phyloP scores from a whole-genome alignment of 768 basidiomycete species.

The Macrolepiota fuliginosa region DNA sequence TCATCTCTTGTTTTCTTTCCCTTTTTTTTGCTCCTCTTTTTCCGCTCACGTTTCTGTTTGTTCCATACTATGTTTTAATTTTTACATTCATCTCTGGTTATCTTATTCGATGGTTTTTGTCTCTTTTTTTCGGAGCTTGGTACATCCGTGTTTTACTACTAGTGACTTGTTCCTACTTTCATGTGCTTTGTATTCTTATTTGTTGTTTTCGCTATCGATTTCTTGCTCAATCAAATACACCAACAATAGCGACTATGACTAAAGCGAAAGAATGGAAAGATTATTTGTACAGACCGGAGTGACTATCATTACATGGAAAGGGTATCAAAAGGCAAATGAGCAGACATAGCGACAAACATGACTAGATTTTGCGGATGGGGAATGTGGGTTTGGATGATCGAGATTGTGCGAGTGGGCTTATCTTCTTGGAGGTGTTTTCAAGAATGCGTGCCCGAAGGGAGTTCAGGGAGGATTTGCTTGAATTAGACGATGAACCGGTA shows the following conservation, averaged over 20 bases:
- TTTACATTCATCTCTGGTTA: conserved; percentile 22
- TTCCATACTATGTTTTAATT: conserved; percentile 17
- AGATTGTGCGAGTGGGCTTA: not conserved
- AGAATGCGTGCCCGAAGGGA: conserved; percentile 56
- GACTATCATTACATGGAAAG: not conserved
- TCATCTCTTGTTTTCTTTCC: conserved; percentile 8
- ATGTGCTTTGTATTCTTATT: conserved; percentile 20
- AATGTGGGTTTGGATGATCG: not conserved
- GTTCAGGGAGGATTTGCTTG: conserved; percentile 21
- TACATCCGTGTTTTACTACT: conserved; percentile 20
- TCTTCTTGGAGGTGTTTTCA: conserved; percentile 45
- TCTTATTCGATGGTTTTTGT: conserved; percentile 23
- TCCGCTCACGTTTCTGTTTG: conserved; percentile 21
- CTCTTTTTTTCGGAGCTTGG: conserved; percentile 38
- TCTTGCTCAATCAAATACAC: conserved; percentile 18
- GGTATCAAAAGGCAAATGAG: not conserved
- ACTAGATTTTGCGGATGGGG: conserved; percentile 4
- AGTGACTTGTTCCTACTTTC: conserved; percentile 23
- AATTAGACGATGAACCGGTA: conserved; percentile 10
- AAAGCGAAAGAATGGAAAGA: not conserved
- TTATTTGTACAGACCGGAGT: not conserved
- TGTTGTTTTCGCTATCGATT: conserved; percentile 21
- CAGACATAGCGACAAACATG: not conserved
- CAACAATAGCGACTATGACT: conserved; percentile 3
- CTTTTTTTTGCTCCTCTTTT: conserved; percentile 17